phyloP scores from a whole-genome alignment of 73 alveolate species.

The Paramecium bursaria region DNA sequence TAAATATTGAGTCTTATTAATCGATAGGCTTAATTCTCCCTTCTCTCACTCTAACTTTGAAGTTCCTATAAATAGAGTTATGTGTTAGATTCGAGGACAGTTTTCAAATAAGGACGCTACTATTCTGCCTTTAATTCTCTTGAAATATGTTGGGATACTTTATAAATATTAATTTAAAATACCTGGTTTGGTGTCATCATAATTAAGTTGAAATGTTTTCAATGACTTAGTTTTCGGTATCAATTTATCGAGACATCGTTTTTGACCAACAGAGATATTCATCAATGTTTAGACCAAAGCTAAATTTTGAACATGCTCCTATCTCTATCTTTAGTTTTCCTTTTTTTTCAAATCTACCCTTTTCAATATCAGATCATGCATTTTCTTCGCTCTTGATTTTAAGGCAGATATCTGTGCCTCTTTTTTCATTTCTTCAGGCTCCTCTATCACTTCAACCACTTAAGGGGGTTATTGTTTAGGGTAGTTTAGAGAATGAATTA shows the following conservation, averaged over 20 bases:
- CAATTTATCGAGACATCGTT: background rate
- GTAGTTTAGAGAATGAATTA: background rate
- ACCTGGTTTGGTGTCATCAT: conserved; percentile 10
- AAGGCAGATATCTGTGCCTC: background rate
- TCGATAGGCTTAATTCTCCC: background rate
- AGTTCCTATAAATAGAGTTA: conserved; percentile 7
- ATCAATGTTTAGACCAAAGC: background rate
- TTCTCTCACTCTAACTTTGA: background rate
- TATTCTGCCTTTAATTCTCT: background rate
- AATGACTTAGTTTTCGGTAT: conserved; percentile 14
- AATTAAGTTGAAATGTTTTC: conserved; percentile 7
- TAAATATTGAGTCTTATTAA: background rate
- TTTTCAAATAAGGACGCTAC: background rate
- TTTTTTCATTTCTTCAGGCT: conserved; percentile 4
- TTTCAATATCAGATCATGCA: background rate
- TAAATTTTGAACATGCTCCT: conserved; percentile 2
- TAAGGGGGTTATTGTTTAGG: background rate
- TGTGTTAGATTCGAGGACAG: background rate
- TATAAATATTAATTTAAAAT: too few species aligned
- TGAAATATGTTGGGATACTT: too few species aligned
- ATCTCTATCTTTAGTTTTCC: background rate
- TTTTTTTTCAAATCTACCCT: conserved; percentile 7
- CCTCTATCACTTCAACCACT: background rate
- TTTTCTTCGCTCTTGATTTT: background rate
- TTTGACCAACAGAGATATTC: background rate